phyloP scores from a whole-genome alignment of 345 rosid genomes.

The Mangifera indica region DNA sequence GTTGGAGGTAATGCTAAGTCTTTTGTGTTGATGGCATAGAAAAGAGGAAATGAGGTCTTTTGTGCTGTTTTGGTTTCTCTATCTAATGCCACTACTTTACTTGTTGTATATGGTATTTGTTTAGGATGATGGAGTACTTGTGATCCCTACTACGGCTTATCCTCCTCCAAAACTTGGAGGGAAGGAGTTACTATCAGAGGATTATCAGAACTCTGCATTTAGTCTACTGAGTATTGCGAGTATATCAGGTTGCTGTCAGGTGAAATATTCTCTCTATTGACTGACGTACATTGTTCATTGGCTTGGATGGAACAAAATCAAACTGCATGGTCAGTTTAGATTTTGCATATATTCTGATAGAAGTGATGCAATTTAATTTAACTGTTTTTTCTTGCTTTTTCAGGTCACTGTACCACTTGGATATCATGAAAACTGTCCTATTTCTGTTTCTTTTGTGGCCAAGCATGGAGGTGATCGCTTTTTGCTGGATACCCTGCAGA shows the following conservation, averaged over 20 bases:
- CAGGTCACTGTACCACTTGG: constrained; percentile 82
- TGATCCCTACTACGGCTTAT: constrained; percentile 72
- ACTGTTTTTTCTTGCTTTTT: constrained; percentile 24
- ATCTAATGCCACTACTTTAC: constrained; percentile 5
- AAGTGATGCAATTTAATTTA: not conserved
- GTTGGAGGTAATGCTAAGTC: not conserved
- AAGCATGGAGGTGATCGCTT: constrained; percentile 88
- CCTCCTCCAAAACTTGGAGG: constrained; percentile 85
- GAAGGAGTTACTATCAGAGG: constrained; percentile 69
- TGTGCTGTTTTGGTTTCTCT: constrained; percentile 5
- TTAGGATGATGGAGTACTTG: constrained; percentile 91
- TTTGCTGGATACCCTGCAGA: constrained; percentile 70
- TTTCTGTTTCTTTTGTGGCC: constrained; percentile 79
- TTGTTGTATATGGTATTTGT: constrained; percentile 9
- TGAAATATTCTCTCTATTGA: constrained; percentile 18
- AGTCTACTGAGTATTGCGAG: constrained; percentile 87
- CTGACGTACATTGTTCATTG: not conserved
- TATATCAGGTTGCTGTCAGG: constrained; percentile 98
- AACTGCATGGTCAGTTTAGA: not conserved
- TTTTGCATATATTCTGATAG: not conserved
- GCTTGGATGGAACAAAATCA: not conserved
- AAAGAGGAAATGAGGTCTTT: not conserved
- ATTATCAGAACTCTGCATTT: constrained; percentile 53
- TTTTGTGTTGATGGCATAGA: not conserved
- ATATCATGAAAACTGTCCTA: constrained; percentile 62